Evolutionary conservation across 192 early-diverging fungal species (phyloP).

Genomic region (Coemansia asiatica): DNA sequence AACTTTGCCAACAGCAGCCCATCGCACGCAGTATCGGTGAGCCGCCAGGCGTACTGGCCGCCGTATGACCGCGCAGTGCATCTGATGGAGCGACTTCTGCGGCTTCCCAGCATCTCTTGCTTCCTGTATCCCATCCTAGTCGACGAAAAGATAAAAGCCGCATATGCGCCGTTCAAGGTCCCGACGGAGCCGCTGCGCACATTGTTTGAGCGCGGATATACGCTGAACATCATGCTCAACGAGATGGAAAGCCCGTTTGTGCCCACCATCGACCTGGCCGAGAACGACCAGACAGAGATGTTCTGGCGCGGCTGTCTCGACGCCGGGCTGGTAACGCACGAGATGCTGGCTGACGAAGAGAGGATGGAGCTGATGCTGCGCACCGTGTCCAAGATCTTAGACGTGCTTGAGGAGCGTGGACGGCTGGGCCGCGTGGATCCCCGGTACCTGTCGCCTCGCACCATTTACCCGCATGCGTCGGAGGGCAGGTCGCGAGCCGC

Average conservation of each 20-base stretch:
- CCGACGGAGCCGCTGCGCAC: constrained; percentile 33
- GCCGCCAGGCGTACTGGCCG: constrained; percentile 40
- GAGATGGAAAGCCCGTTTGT: constrained; percentile 55
- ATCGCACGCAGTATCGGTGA: constrained; percentile 42
- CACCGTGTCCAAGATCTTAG: constrained; percentile 27
- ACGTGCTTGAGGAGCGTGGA: constrained; percentile 34
- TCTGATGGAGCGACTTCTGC: constrained; percentile 43
- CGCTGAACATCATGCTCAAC: constrained; percentile 52
- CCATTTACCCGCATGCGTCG: constrained; percentile 31
- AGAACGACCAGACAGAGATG: constrained; percentile 30
- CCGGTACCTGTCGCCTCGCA: constrained; percentile 35
- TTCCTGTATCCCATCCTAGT: constrained; percentile 46
- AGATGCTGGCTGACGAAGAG: constrained; percentile 8
- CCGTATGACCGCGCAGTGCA: constrained; percentile 40
- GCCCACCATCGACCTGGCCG: constrained; percentile 44
- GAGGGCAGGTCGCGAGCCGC: constrained; percentile 11
- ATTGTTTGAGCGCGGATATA: constrained; percentile 49
- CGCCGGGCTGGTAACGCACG: constrained; percentile 28
- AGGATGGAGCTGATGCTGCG: constrained; percentile 29
- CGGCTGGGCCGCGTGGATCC: constrained; percentile 23
- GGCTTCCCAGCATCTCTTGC: constrained; percentile 34
- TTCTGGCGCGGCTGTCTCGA: constrained; percentile 49
- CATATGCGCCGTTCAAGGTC: constrained; percentile 18
- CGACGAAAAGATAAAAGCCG: constrained; percentile 28
- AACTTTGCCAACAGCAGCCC: constrained; percentile 14